phyloP scores from a whole-genome alignment of 805 yeast species.

The Wickerhamiella lipophila region DNA sequence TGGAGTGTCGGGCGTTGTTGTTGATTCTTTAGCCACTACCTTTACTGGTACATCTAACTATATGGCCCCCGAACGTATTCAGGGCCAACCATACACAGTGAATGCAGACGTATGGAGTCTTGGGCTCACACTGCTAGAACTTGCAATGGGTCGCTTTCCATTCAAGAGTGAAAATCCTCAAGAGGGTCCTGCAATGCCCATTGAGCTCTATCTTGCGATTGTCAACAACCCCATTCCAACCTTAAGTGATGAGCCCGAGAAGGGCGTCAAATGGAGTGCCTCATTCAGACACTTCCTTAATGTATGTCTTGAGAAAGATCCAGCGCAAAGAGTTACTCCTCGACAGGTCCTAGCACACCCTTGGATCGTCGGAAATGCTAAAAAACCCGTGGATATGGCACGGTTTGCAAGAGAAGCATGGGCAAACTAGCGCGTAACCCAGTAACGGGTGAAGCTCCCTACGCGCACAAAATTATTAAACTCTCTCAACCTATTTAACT shows the following conservation, averaged over 20 bases:
- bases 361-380: constrained; percentile 73
- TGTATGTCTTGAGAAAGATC: constrained; percentile 69
- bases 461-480: too few species aligned
- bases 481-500: too few species aligned
- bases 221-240: constrained; percentile 67
- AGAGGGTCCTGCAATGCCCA: constrained; percentile 51
- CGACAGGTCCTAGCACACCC: constrained; percentile 89
- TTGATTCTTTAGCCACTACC: constrained; percentile 87
- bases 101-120: constrained; percentile 95
- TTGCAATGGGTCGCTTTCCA: constrained; percentile 86
- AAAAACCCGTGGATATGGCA: constrained; percentile 68
- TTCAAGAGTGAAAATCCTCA: constrained; percentile 39
- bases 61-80: constrained; percentile 97
- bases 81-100: constrained; percentile 90
- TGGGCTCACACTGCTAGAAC: constrained; percentile 84
- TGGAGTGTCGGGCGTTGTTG: constrained; percentile 96
- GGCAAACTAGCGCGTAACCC: constrained; percentile 30
- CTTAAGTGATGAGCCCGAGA: constrained; percentile 61
- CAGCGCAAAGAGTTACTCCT: constrained; percentile 76
- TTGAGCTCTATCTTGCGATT: constrained; percentile 70
- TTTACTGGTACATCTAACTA: constrained; percentile 95
- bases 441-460: too few species aligned
- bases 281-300: constrained; percentile 72
- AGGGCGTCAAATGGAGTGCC: constrained; percentile 66
- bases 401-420: constrained; percentile 67